Evolutionary conservation across 2,329 filamentous ascomycete genomes (phyloP), one percentile per base, ranked within the genome.

Genomic region (Blastomyces emzantsi): DNA sequence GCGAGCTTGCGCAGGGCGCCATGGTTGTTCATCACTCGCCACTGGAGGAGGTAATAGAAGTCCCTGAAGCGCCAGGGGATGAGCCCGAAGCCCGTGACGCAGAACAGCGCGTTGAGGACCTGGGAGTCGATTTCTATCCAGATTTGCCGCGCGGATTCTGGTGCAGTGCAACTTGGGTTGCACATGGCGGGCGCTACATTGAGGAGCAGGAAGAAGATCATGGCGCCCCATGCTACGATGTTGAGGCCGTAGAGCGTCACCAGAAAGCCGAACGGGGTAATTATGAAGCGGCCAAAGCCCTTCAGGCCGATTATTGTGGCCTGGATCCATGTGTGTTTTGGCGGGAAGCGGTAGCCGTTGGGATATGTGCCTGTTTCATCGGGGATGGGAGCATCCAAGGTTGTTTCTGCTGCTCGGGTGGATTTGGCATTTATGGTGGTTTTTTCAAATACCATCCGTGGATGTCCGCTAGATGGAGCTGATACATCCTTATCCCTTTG

Each of bases 61-160:
- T 96, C 91, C 41, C 91, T 82, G 69, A 92, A 89, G 41, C 91
- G 84, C 91, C 90, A 96, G 0, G 91, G 91, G 1, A 89, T 87
- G 15, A 94, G 81, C 0, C 91, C 91, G 68, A 95, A 93, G 0
- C 87, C 90, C 1, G 90, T 93, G 7, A 95, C 87, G 75, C 90
- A 94, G 81, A 96, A 96, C 0, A 96, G 83, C 0, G 83, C 88
- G 70, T 92, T 95, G 28, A 93, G 77, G 64, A 96, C 88, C 72
- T 96, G 91, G 1, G 88, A 90, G 73, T 92, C 89, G 70, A 85
- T 87, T 75, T 96, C 91, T 68, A 96, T 85, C 91, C 92, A 96
- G 65, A 87, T 87, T 25, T 88, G 81, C n/a, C 90, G 85, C 1
- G 90, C 86, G 0, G 89, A 91, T 70, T 90, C 79, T 72, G 90